phyloP scores from a whole-genome alignment of 2,329 filamentous ascomycete species.

The Pochonia chlamydosporia region DNA sequence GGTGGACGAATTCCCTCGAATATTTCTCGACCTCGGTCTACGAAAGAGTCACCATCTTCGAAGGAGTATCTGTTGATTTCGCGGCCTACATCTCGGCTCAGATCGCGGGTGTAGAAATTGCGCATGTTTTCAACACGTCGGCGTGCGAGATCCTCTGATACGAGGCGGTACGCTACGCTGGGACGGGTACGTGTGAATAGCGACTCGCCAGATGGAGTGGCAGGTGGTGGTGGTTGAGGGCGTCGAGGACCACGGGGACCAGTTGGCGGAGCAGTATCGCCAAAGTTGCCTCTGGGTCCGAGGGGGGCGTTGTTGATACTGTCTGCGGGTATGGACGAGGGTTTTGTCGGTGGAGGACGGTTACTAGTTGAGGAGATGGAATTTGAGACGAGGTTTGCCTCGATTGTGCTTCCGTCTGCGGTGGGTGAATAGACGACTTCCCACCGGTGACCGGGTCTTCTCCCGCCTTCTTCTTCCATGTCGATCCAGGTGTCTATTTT shows the following conservation, averaged over 20 bases:
- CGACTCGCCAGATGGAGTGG: slow-evolving; percentile 6
- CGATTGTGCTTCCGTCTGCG: slow-evolving; percentile 43
- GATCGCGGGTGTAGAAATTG: slow-evolving; percentile 38
- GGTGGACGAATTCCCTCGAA: slow-evolving; percentile 59
- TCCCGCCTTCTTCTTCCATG: slow-evolving; percentile 50
- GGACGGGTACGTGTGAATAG: slow-evolving; percentile 35
- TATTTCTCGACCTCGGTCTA: slow-evolving; percentile 68
- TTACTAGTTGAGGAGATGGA: slow-evolving; percentile 8
- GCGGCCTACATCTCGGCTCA: slow-evolving; percentile 35
- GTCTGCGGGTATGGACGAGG: slow-evolving; percentile 5
- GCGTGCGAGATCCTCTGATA: slow-evolving; percentile 56
- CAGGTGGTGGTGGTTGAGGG: not conserved
- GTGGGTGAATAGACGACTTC: slow-evolving; percentile 65
- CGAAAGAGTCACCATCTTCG: slow-evolving; percentile 58
- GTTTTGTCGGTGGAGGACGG: slow-evolving; percentile 10
- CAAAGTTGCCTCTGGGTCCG: slow-evolving; percentile 26
- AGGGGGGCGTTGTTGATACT: slow-evolving; percentile 29
- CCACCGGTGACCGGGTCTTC: slow-evolving; percentile 49
- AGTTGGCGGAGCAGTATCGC: slow-evolving; percentile 18
- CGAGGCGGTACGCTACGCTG: slow-evolving; percentile 46
- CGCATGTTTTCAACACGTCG: slow-evolving; percentile 56
- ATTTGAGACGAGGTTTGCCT: slow-evolving; percentile 28
- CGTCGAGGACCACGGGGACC: slow-evolving; percentile 23
- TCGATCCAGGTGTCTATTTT: slow-evolving; percentile 69
- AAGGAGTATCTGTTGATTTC: slow-evolving; percentile 67